Evolutionary conservation across 2,329 filamentous ascomycete genomes (phyloP).

Genomic region (Arthrobotrys iridis): DNA sequence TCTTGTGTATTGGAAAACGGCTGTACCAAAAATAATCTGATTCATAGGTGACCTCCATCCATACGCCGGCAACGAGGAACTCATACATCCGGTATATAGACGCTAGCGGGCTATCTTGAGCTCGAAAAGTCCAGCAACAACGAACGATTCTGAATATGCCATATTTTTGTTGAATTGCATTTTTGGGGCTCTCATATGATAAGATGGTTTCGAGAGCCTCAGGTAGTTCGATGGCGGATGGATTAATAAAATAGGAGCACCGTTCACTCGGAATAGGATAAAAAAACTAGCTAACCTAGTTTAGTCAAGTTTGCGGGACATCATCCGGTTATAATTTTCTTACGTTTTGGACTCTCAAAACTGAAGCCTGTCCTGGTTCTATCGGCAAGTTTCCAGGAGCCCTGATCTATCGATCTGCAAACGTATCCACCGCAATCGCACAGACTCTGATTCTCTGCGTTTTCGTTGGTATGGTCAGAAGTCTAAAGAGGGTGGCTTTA

Average conservation of each 20-base stretch:
- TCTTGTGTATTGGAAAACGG: background rate
- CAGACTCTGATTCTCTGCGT: background rate
- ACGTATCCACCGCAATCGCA: conserved; percentile 4
- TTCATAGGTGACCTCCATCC: background rate
- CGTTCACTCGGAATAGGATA: conserved; percentile 2
- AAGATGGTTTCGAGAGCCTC: background rate
- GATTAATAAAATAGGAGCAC: background rate
- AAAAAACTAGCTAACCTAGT: background rate
- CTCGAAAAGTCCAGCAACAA: background rate
- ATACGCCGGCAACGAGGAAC: background rate
- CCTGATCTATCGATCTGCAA: background rate
- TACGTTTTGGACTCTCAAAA: background rate
- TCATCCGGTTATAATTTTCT: background rate
- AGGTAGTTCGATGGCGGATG: background rate
- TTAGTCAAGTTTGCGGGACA: background rate
- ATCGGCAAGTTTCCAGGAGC: background rate
- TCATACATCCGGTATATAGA: background rate
- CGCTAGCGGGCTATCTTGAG: background rate
- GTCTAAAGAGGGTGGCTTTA: background rate
- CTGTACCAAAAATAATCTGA: background rate
- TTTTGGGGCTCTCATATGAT: background rate
- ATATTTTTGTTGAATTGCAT: background rate
- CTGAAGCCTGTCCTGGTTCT: background rate
- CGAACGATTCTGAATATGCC: background rate
- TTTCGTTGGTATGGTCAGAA: background rate